Percentiles rank a stretch among this genome's conserved stretches.
phyloP scores from a whole-genome alignment of 192 early-diverging fungal genomes.

The Phlyctochytrium arcticum region DNA sequence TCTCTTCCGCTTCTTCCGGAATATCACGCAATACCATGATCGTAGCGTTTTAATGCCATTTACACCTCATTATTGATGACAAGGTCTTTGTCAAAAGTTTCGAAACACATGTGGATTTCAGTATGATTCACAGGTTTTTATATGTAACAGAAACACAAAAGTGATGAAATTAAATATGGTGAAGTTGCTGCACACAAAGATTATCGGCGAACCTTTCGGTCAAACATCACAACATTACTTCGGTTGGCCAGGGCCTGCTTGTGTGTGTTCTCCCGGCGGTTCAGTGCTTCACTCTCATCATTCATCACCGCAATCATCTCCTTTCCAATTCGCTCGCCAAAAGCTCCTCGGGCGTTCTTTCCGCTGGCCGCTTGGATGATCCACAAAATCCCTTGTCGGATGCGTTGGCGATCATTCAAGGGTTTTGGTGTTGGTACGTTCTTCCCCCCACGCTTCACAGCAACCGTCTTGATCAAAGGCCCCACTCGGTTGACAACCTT shows the following conservation, averaged over 20 bases:
- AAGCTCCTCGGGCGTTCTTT: constrained; percentile 51
- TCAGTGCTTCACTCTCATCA: constrained; percentile 61
- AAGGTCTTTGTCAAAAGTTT: too few relatives aligned
- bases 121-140: too few relatives aligned
- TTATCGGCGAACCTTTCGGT: constrained; percentile 27
- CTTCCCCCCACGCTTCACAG: constrained; percentile 75
- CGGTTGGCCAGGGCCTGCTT: constrained; percentile 80
- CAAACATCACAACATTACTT: constrained; percentile 40
- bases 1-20: too few relatives aligned
- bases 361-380: constrained; percentile 72
- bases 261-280: constrained; percentile 74
- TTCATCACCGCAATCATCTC: constrained; percentile 81
- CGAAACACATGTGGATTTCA: too few relatives aligned
- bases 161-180: too few relatives aligned
- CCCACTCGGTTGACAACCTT: constrained; percentile 69
- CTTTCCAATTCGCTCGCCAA: constrained; percentile 66
- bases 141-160: too few relatives aligned
- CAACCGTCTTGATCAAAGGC: constrained; percentile 71
- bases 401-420: constrained; percentile 71
- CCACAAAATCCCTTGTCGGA: constrained; percentile 78
- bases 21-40: too few relatives aligned
- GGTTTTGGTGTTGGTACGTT: constrained; percentile 74
- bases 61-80: too few relatives aligned
- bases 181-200: too few relatives aligned
- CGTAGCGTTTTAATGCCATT: too few relatives aligned